These are phyloP conservation scores for Rhizopus microsporus DNA, from an alignment of 371 early-diverging fungal genomes.

Conservation along the genomic window DNA sequence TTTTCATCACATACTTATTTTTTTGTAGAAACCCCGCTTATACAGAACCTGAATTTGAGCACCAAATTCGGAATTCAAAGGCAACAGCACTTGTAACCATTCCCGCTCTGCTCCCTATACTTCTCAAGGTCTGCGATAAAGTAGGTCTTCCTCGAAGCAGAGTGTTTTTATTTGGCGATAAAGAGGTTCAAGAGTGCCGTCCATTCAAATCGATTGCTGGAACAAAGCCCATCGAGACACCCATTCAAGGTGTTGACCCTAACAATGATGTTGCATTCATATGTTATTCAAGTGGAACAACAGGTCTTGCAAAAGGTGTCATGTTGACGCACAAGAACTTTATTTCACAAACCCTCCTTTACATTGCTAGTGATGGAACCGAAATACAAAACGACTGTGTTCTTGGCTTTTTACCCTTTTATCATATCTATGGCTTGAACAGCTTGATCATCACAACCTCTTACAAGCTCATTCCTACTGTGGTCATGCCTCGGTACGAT, in stretches of 20 bases:
- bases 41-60: slow-evolving; percentile 71
- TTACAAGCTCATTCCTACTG: slow-evolving; percentile 39
- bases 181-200: slow-evolving; percentile 36
- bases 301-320: slow-evolving; percentile 80
- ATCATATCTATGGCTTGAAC: slow-evolving; percentile 63
- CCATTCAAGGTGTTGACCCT: slow-evolving; percentile 39
- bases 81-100: slow-evolving; percentile 64
- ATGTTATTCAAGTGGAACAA: slow-evolving; percentile 85
- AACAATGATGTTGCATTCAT: slow-evolving; percentile 58
- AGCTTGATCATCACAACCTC: slow-evolving; percentile 24
- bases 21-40: slow-evolving; percentile 78
- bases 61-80: slow-evolving; percentile 70
- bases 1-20: slow-evolving; percentile 48
- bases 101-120: slow-evolving; percentile 46
- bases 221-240: slow-evolving; percentile 22
- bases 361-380: slow-evolving; percentile 12
- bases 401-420: slow-evolving; percentile 76
- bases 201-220: slow-evolving; percentile 26
- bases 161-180: slow-evolving; percentile 64
- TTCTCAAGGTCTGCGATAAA: slow-evolving; percentile 58
- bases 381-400: slow-evolving; percentile 17
- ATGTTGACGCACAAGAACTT: slow-evolving; percentile 83
- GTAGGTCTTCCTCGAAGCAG: slow-evolving; percentile 52
- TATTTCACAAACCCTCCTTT: slow-evolving; percentile 69
- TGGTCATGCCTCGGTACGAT: slow-evolving; percentile 73